Conservation (phyloP, 2,329 filamentous ascomycete species). For the Alternaria triticimaculans region DNA sequence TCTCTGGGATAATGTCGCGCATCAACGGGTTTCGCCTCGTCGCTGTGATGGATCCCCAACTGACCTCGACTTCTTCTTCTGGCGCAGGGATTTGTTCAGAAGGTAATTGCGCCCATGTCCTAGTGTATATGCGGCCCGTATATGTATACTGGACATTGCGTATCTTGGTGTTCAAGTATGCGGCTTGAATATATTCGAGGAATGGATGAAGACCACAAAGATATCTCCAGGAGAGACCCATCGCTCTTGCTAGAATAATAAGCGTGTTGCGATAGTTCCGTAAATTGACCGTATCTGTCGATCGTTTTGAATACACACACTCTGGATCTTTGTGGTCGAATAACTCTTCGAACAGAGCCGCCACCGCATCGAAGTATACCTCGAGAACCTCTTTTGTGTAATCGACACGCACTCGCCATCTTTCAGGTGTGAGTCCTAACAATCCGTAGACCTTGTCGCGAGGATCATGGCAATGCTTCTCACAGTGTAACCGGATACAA, state of each 20-base stretch:
- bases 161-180: neutral
- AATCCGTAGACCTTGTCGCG: neutral
- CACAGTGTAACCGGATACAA: neutral
- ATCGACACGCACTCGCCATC: neutral
- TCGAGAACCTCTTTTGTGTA: neutral
- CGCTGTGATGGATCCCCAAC: neutral
- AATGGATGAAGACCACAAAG: rapidly evolving
- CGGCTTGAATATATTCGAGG: neutral
- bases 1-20: neutral
- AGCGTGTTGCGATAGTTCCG: neutral
- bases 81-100: rapidly evolving
- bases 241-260: rapidly evolving
- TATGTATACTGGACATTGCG: neutral
- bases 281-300: rapidly evolving
- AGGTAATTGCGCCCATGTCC: rapidly evolving
- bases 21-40: neutral
- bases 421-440: neutral
- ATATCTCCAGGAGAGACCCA: neutral
- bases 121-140: neutral
- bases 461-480: neutral
- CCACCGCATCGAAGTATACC: neutral
- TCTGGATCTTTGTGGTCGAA: neutral
- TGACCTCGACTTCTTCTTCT: neutral
- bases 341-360: neutral
- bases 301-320: neutral